Base-by-base conservation (phyloP, 768 basidiomycete genomes). In the Zangia roseola region DNA sequence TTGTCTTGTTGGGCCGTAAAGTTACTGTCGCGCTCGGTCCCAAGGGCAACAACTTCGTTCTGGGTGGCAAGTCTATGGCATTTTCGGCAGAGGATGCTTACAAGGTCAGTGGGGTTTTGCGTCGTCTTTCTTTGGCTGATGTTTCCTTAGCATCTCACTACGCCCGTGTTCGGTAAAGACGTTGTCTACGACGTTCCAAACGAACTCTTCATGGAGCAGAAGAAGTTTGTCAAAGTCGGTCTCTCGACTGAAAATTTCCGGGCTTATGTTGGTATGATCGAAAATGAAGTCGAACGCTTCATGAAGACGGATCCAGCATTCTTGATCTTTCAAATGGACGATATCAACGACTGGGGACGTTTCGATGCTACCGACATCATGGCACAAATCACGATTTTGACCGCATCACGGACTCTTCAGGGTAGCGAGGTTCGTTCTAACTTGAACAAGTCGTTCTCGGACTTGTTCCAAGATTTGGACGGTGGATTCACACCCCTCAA, bases 101-200 rank as follows among this genome's bases (percentile, higher is more conserved):
- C 69, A 94, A 81, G n/a, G 91, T 90, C 61, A 37, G 74, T 66
- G 16, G 30, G 1, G 23, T 10, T 8, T 25, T n/a, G n/a, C 40
- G 2, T n/a, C 10, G 6, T 26, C n/a, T n/a, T 25, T 13, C 9
- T 20, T 9, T 30, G 43, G 28, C 42, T 31, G 23, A 63, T 34
- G 17, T 46, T 38, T 7, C 26, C 23, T 13, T 57, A 95, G 93
- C 88, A 90, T 63, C 71, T 94, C 38, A 95, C 94, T 0, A 94
- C 88, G 0, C 95, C 95, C 5, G 85, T 98, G 12, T 99, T 99
- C 61, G 97, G 97, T 38, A 93, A 92, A 63, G 94, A 91, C 40
- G 97, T 99, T 39, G 94, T 97, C 10, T 99, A 98, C 66, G 97
- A 98, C 59, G 84, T 91, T 43, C 95, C 97, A 26, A 98, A 98